Percentiles rank a stretch among this genome's conserved stretches.
Evolutionary conservation across 108 stramenopile genomes (phyloP).

Genomic region (Fragilariopsis cylindrus): DNA sequence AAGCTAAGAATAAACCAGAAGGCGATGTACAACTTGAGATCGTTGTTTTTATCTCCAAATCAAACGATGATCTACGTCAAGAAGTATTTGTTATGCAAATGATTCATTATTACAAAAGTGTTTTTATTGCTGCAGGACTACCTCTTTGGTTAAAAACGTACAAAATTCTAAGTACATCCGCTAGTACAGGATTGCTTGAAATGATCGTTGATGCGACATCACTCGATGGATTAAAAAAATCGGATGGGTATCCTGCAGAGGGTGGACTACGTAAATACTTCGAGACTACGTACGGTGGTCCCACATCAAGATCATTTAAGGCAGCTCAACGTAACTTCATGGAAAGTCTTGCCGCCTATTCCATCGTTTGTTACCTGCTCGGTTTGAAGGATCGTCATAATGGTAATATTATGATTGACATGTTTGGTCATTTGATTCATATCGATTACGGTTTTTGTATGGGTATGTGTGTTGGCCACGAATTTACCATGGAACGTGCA

Average conservation of each 20-base stretch:
- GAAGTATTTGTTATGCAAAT: conserved; percentile 97
- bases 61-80: conserved; percentile 97
- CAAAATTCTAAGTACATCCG: conserved; percentile 92
- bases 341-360: conserved; percentile 89
- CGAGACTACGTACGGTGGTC: conserved; percentile 85
- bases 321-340: conserved; percentile 90
- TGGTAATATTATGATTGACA: conserved; percentile 99
- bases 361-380: conserved; percentile 90
- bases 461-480: conserved; percentile 96
- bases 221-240: conserved; percentile 95
- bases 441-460: conserved; percentile 99
- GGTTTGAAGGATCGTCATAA: conserved; percentile 99
- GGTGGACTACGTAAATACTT: conserved; percentile 89
- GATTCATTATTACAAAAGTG: conserved; percentile 95
- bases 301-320: conserved; percentile 75
- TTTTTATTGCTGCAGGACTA: conserved; percentile 83
- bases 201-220: conserved; percentile 91
- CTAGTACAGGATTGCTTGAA: conserved; percentile 92
- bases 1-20: conserved; percentile 42
- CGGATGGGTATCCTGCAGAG: conserved; percentile 80
- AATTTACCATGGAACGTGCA: conserved; percentile 95
- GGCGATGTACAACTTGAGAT: conserved; percentile 57
- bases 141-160: conserved; percentile 96
- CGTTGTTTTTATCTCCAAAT: conserved; percentile 90
- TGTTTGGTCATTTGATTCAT: conserved; percentile 92